Conservation (phyloP, 164 flowering plant genomes). For the Piper longum region DNA sequence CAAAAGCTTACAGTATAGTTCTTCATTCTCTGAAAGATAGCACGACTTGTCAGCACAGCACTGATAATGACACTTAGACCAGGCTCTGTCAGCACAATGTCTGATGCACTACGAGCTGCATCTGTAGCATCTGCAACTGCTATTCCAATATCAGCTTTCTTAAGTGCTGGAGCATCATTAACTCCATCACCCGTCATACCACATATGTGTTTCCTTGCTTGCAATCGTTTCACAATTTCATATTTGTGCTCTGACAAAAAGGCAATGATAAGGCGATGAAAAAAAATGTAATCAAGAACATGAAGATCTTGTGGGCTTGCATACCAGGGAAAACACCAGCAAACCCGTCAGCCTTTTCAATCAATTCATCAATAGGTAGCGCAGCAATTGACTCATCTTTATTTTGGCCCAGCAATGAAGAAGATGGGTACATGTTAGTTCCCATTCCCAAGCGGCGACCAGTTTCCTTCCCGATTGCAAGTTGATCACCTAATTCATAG, state of each 20-base stretch:
- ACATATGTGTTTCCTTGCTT: constrained; percentile 6
- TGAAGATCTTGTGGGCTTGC: neutral
- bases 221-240: constrained; percentile 3
- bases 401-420: constrained; percentile 59
- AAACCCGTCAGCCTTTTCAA: constrained; percentile 85
- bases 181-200: constrained; percentile 6
- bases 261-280: neutral
- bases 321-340: constrained; percentile 87
- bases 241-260: constrained; percentile 3
- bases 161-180: too few relatives aligned
- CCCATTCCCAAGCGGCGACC: constrained; percentile 91
- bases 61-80: too few relatives aligned
- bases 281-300: neutral
- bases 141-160: too few relatives aligned
- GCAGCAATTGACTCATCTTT: constrained; percentile 65
- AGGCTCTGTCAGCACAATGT: too few relatives aligned
- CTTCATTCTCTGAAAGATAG: too few relatives aligned
- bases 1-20: too few relatives aligned
- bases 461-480: constrained; percentile 82
- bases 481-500: constrained; percentile 62
- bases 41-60: too few relatives aligned
- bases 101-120: too few relatives aligned
- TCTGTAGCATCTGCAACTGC: too few relatives aligned
- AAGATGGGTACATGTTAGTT: constrained; percentile 82
- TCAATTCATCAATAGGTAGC: constrained; percentile 67